These are phyloP conservation scores for Exophiala phaeomuriformis DNA, from an alignment of 2,329 filamentous ascomycete genomes.

Conservation along the genomic window DNA sequence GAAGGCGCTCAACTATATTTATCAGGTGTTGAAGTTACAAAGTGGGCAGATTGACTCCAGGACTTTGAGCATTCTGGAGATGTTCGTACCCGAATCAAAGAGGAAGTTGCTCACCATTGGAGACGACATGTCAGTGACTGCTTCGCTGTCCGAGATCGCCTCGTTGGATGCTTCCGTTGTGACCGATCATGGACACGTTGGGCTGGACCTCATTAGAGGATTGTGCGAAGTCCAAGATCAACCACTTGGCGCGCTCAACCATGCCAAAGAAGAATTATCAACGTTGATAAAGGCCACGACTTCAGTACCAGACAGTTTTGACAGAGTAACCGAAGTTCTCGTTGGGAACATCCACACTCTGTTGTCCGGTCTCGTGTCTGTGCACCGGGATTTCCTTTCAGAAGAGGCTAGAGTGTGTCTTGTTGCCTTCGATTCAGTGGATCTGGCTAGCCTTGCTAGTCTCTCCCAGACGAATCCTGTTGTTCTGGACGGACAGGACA, in stretches of 20 bases:
- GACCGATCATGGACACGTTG: constrained; percentile 1
- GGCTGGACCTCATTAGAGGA: background rate
- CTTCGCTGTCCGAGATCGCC: constrained; percentile 10
- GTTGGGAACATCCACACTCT: constrained; percentile 5
- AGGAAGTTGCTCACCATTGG: background rate
- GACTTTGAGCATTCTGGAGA: constrained; percentile 5
- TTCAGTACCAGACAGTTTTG: constrained; percentile 4
- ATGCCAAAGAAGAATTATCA: constrained; percentile 22
- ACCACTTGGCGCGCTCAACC: constrained; percentile 15
- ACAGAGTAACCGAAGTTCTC: background rate
- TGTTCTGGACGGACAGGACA: constrained; percentile 1
- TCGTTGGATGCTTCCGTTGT: constrained; percentile 5
- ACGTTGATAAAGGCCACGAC: constrained; percentile 8
- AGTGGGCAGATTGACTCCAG: background rate
- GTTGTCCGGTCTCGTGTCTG: constrained; percentile 9
- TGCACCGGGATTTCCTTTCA: constrained; percentile 13
- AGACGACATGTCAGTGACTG: constrained; percentile 2
- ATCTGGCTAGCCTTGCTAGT: constrained; percentile 2
- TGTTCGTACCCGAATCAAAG: constrained; percentile 10
- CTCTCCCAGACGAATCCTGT: constrained; percentile 1
- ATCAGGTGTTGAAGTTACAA: constrained; percentile 5
- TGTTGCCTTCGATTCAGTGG: background rate
- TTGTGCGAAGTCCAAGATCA: constrained; percentile 16
- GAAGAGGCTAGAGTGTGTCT: constrained; percentile 7
- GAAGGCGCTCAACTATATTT: constrained; percentile 6